Base-by-base conservation (phyloP, 768 basidiomycete species). In the Sutorius australiensis region DNA sequence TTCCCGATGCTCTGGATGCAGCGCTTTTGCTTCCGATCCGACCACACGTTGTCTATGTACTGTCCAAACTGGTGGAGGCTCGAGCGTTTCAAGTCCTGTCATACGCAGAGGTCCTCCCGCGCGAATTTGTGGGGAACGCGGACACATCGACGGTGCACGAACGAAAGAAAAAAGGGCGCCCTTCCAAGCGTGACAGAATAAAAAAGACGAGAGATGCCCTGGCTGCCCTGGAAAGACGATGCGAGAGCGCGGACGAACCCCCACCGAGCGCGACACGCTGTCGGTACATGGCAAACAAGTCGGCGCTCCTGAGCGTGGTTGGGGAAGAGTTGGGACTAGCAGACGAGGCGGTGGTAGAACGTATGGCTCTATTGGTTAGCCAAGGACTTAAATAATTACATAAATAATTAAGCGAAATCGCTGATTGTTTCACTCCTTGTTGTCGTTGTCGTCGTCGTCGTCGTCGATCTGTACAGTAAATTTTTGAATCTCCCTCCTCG, bases 61-160 rank as follows among this genome's bases (percentile, higher is more conserved):
- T 84, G 27, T 74, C 75, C 11, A 62, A 62, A 13, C 71, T 92
- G 37, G 52, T 79, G 33, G 66, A 75, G 31, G 75, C 75, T 27
- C 64, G 72, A 13, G 74, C 73, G 1, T 89, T 92, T 63, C 73
- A 83, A 51, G 70, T 90, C 44, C 68, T 86, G 28, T 89, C 90
- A 0, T 59, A 61, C 34, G 78, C 81, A 12, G 70, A 74, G 4
- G 57, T 78, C 24, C 71, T 92, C 6, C 89, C 89, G 16, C 79
- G 87, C 24, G 89, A 90, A 59, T 69, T 81, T n/a, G 80, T 81
- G 2, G 74, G 74, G 55, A 77, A 78, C 27, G 61, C 43, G 0
- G 63, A 49, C 3, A 16, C 13, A 16, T 14, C 11, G 34, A 36
- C 46, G 9, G 3, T 53, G 52, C 17, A 33, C 14, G 61, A 49